A percentile compares a stretch with the other conserved stretches of the same genome.
Evolutionary conservation across 176 grass and related monocot species (phyloP).

Genomic region (Bromus sterilis): DNA sequence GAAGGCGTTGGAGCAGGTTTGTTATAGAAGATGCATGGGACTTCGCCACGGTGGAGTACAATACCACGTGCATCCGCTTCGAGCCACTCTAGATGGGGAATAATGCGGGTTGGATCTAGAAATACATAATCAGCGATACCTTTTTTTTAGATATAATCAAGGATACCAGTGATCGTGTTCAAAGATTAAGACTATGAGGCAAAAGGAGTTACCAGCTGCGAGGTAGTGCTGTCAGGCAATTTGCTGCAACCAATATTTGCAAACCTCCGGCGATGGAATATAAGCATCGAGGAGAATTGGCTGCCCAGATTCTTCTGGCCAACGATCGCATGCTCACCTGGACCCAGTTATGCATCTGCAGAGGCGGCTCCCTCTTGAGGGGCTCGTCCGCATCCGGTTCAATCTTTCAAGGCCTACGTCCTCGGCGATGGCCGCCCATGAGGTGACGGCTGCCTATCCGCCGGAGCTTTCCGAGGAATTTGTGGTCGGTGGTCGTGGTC

Average conservation of each 20-base stretch:
- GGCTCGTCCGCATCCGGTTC: background rate
- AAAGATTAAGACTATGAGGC: background rate
- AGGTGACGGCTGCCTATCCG: conserved; percentile 13
- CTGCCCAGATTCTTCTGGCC: background rate
- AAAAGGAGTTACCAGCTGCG: background rate
- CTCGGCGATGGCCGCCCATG: conserved; percentile 24
- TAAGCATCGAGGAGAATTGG: background rate
- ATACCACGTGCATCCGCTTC: too few species aligned
- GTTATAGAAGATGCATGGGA: too few species aligned
- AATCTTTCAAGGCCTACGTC: conserved; percentile 17
- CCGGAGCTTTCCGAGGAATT: too few species aligned
- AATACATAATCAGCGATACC: too few species aligned
- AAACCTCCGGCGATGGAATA: conserved; percentile 1
- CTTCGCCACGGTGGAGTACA: too few species aligned
- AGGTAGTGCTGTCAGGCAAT: too few species aligned
- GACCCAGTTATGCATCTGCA: conserved; percentile 16
- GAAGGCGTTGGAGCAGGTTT: too few species aligned
- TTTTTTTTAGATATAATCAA: too few species aligned
- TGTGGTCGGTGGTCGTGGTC: too few species aligned
- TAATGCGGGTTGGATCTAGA: too few species aligned
- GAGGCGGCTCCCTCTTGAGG: conserved; percentile 7
- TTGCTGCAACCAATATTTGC: background rate
- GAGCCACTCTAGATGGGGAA: too few species aligned
- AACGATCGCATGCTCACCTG: background rate
- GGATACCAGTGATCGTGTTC: background rate